These are phyloP conservation scores for Omphalea diandra DNA, from an alignment of 441 rosid genomes.

Conservation along the genomic window DNA sequence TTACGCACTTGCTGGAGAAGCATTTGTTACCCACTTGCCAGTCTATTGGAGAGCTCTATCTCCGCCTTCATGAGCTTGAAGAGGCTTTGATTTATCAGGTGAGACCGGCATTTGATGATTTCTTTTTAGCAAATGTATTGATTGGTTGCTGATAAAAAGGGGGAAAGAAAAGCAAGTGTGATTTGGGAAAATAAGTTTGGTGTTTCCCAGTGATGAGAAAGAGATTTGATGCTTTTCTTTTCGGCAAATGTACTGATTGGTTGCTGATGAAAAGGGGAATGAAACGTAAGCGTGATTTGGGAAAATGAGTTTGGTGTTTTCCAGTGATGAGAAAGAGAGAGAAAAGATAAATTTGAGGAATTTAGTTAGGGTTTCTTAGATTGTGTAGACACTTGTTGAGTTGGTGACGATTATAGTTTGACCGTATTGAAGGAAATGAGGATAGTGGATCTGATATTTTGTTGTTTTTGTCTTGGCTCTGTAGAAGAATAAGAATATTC, in stretches of 20 bases:
- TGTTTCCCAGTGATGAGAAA: background rate
- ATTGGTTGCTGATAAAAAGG: background rate
- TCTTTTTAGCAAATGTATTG: too few species aligned
- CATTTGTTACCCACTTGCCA: constrained; percentile 87
- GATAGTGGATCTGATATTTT: background rate
- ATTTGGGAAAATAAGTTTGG: background rate
- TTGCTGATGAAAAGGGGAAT: too few species aligned
- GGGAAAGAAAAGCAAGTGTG: background rate
- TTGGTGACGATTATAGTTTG: background rate
- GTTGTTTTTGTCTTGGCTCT: background rate
- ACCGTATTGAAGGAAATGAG: background rate
- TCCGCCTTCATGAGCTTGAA: constrained; percentile 57
- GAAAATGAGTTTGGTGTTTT: background rate
- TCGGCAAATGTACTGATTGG: too few species aligned
- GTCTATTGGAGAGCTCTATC: constrained; percentile 84
- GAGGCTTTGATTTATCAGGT: constrained; percentile 86
- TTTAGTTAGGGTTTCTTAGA: background rate
- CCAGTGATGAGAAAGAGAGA: background rate
- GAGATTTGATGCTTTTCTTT: too few species aligned
- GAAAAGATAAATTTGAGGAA: background rate
- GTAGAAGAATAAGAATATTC: background rate
- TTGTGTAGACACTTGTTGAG: background rate
- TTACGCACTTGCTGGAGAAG: constrained; percentile 61
- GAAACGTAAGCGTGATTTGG: too few species aligned
- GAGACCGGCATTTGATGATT: background rate